A percentile compares a stretch with the other conserved stretches of the same genome.
These are phyloP conservation scores for Halenospora varia DNA, from an alignment of 495 filamentous ascomycete genomes.

Conservation along the genomic window DNA sequence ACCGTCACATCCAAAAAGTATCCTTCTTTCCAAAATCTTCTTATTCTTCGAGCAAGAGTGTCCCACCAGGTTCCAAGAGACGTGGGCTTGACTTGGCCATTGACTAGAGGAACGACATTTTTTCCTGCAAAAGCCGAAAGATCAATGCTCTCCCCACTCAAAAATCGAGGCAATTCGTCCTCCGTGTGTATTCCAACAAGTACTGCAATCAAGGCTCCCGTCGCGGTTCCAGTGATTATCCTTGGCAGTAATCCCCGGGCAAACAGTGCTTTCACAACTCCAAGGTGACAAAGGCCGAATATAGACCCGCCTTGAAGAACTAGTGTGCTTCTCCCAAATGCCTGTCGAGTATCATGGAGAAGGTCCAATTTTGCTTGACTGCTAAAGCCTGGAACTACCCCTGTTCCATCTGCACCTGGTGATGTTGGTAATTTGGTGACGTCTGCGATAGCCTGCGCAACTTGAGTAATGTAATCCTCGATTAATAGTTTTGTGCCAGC, in stretches of 20 bases:
- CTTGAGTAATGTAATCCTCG: constrained; percentile 84
- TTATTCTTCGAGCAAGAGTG: constrained; percentile 57
- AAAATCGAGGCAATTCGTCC: constrained; percentile 72
- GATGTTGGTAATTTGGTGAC: constrained; percentile 68
- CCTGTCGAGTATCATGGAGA: constrained; percentile 84
- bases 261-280: constrained; percentile 86
- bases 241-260: constrained; percentile 78
- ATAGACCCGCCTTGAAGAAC: constrained; percentile 89
- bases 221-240: constrained; percentile 89
- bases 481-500: constrained; percentile 87
- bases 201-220: constrained; percentile 86
- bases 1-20: constrained; percentile 81
- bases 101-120: constrained; percentile 10
- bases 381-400: constrained; percentile 46
- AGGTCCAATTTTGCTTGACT: constrained; percentile 85
- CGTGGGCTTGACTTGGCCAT: constrained; percentile 10
- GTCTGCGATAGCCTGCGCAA: constrained; percentile 74
- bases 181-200: constrained; percentile 87
- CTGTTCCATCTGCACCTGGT: constrained; percentile 26
- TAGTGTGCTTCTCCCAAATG: constrained; percentile 81
- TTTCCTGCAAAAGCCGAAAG: constrained; percentile 68
- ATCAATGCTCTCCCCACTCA: constrained; percentile 78
- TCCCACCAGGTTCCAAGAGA: constrained; percentile 42
- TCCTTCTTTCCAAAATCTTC: constrained; percentile 66
- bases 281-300: constrained; percentile 88